phyloP scores from a whole-genome alignment of 108 stramenopile genomes.

The Pseudonitzschia delicatissima region DNA sequence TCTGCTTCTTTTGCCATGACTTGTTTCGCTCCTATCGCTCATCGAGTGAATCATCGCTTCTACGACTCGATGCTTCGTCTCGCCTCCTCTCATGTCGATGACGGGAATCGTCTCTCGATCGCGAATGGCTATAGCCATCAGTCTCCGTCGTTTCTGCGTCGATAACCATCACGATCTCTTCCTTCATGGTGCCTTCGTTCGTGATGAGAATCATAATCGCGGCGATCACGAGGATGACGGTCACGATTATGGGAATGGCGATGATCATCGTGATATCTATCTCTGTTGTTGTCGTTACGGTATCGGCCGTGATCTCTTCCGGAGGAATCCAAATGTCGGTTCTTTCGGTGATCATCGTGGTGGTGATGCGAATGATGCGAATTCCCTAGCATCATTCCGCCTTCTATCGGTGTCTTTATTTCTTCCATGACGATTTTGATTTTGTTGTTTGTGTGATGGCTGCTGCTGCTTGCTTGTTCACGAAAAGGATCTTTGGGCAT shows the following conservation, averaged over 20 bases:
- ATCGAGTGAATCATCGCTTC: background rate
- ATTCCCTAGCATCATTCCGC: background rate
- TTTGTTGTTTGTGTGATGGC: background rate
- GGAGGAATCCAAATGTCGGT: background rate
- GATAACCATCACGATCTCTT: background rate
- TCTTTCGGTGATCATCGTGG: background rate
- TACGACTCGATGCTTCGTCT: background rate
- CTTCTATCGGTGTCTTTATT: background rate
- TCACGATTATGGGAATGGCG: background rate
- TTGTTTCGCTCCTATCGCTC: background rate
- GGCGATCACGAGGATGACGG: background rate
- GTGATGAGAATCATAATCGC: background rate
- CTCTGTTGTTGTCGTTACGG: constrained; percentile 7
- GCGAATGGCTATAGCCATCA: background rate
- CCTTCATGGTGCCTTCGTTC: background rate
- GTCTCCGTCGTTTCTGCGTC: background rate
- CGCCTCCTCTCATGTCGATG: background rate
- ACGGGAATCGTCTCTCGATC: background rate
- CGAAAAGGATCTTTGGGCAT: constrained; percentile 31
- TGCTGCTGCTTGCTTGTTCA: background rate
- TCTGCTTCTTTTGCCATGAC: background rate
- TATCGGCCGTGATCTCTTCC: background rate
- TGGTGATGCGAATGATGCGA: constrained; percentile 6
- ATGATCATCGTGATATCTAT: background rate
- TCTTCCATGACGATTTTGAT: background rate